These are phyloP conservation scores for Lepidium didymum DNA, from an alignment of 345 rosid genomes.

Conservation along the genomic window DNA sequence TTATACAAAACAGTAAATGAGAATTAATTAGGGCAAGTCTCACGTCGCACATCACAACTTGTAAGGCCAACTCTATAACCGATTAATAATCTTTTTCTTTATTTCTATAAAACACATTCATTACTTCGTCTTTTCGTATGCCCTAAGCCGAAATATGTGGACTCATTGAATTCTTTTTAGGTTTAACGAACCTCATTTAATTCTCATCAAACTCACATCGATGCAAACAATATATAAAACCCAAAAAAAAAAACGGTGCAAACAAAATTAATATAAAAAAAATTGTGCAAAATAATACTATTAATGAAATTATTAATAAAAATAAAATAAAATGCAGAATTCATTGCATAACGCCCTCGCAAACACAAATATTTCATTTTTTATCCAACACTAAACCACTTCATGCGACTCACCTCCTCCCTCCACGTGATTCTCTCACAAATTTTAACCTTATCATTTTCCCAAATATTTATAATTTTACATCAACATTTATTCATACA, in stretches of 20 bases:
- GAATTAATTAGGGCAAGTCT: background rate
- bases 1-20: background rate
- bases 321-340: slow-evolving; percentile 1
- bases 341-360: slow-evolving; percentile 23
- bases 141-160: slow-evolving; percentile 20
- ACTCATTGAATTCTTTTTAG: slow-evolving; percentile 9
- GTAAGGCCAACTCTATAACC: slow-evolving; percentile 8
- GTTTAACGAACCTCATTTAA: slow-evolving; percentile 23
- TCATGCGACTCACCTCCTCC: slow-evolving; percentile 23
- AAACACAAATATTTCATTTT: slow-evolving; percentile 20
- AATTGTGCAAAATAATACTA: no score
- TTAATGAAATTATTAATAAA: no score
- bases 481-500: background rate
- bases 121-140: slow-evolving; percentile 13
- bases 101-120: background rate
- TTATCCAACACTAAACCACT: slow-evolving; percentile 22
- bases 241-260: slow-evolving; percentile 15
- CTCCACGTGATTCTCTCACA: slow-evolving; percentile 36
- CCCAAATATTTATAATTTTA: background rate
- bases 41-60: slow-evolving; percentile 6
- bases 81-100: background rate
- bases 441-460: slow-evolving; percentile 20
- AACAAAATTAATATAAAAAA: background rate
- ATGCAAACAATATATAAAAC: slow-evolving; percentile 16
- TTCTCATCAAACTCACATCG: slow-evolving; percentile 11